These are phyloP conservation scores for Cryptosporidium parvum DNA, from an alignment of 169 alveolate species.

Conservation along the genomic window DNA sequence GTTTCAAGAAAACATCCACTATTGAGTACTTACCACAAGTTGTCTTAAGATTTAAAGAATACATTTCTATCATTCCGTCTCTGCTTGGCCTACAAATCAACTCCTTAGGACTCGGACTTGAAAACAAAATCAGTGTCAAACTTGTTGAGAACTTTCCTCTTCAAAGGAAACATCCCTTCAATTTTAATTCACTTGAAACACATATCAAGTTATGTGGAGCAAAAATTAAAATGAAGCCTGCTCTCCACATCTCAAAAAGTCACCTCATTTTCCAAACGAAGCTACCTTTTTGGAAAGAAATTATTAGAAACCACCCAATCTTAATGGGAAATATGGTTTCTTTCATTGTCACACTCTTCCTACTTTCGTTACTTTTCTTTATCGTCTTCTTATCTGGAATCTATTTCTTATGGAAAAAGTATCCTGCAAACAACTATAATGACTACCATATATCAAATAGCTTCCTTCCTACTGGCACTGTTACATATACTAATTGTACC, in stretches of 20 bases:
- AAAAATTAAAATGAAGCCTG: constrained; percentile 54
- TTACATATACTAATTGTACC: constrained; percentile 37
- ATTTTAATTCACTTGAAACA: not conserved
- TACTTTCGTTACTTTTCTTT: not conserved
- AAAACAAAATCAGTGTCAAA: constrained; percentile 1
- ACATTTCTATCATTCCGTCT: constrained; percentile 20
- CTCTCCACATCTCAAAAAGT: constrained; percentile 11
- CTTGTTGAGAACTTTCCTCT: constrained; percentile 57
- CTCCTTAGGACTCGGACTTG: constrained; percentile 38
- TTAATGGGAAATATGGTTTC: constrained; percentile 42
- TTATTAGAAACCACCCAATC: constrained; percentile 46
- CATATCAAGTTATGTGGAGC: constrained; percentile 51
- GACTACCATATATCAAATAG: constrained; percentile 39
- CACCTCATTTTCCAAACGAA: constrained; percentile 53
- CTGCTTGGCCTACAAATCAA: constrained; percentile 35
- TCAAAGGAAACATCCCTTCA: not conserved
- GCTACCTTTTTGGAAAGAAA: constrained; percentile 48
- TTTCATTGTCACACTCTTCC: not conserved
- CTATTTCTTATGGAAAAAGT: constrained; percentile 44
- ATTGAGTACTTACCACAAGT: constrained; percentile 35
- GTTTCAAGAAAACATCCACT: constrained; percentile 33
- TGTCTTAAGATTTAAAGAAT: constrained; percentile 20
- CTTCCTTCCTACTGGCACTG: constrained; percentile 54
- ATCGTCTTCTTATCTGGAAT: constrained; percentile 18
- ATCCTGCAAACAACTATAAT: constrained; percentile 2